Base-by-base conservation (phyloP, 1,139 yeast genomes). In the Saccharomyces hybrid region DNA sequence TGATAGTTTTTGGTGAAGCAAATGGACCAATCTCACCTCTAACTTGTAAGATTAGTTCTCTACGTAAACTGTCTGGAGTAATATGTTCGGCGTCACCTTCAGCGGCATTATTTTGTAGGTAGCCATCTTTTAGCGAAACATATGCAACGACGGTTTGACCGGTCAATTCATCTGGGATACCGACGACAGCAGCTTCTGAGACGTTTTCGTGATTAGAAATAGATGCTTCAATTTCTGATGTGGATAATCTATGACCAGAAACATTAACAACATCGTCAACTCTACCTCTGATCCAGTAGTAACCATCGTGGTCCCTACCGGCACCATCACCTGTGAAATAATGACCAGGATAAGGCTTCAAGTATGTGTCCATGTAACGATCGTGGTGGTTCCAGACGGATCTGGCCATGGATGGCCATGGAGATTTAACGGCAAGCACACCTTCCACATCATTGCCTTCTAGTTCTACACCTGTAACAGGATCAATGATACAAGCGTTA, bases 241-340 rank as follows among this genome's bases (percentile, higher is more conserved):
- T 93, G 25, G 97, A 90, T 66, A 93, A 80, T 75, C 99, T 86
- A 75, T 93, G 99, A 62, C 99, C 99, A 55, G 96, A 86, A 52
- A 93, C 98, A 71, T 93, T 93, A 64, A 93, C 98, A 60, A 93
- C 98, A 68, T 93, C 99, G 73, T 93, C 99, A 63, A 93, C 98
- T 76, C 99, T 88, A 65, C 99, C 98, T 73, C 96, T 83, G 68
- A 93, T 91, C 96, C 98, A 16, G 20, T 16, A 16, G 20, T 16
- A 16, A 16, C 20, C 20, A 16, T 16, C 20, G 20, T 16, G 20
- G 2, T 16, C 20, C 20, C 20, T 16, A 16, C 20, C 20, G 20
- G 20, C 20, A 16, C 20, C 20, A 2, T 16, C 20, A 16, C 20
- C 20, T 16, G 20, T 16, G 20, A 16, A 16, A 16, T 16, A 16